Base-by-base conservation (phyloP, 306 rosid species). In the Luffa acutangula region DNA sequence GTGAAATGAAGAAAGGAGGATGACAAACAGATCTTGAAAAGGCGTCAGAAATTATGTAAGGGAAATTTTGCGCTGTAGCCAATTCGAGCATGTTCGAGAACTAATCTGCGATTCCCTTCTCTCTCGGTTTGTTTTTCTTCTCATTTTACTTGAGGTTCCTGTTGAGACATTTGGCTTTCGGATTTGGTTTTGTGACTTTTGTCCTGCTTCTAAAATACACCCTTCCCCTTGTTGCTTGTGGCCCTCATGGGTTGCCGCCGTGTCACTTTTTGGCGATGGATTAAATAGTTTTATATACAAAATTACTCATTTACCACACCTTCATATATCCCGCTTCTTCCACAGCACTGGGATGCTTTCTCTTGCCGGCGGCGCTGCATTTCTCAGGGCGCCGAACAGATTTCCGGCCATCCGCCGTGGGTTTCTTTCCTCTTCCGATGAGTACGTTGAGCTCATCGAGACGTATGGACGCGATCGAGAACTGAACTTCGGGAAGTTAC, bases 21-120 rank as follows among this genome's bases (percentile, higher is more conserved):
- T 54, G 71, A 62, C 81, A 80, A 75, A 62, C 66, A 41, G 90
- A 90, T 83, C 79, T 80, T 0, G 84, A 69, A 34, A 79, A 74
- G 25, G 79, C 76, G 70, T 25, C 54, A 59, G 84, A 78, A 70
- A 56, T 62, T 43, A 63, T 60, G 66, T 13, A 77, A 51, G 84
- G 78, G 21, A 67, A 81, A 33, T 77, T 72, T 36, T 41, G 76
- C 79, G 45, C 67, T 25, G 77, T 58, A 51, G 87, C 86, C 70
- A 83, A 80, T 73, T 82, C 91, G 82, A 84, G 81, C 96, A 93
- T 91, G 76, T 87, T 85, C 81, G 77, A 76, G 39, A 82, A 83
- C 21, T 79, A 84, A 78, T 70, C 85, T 49, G 11, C 69, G 63
- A 81, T 72, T 62, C 81, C 25, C 58, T 81, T 46, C 21, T 71